Percentiles rank a stretch among this genome's conserved stretches.
Evolutionary conservation across 2,329 filamentous ascomycete genomes (phyloP).

Genomic region (Chaetomiaceae sp.): DNA sequence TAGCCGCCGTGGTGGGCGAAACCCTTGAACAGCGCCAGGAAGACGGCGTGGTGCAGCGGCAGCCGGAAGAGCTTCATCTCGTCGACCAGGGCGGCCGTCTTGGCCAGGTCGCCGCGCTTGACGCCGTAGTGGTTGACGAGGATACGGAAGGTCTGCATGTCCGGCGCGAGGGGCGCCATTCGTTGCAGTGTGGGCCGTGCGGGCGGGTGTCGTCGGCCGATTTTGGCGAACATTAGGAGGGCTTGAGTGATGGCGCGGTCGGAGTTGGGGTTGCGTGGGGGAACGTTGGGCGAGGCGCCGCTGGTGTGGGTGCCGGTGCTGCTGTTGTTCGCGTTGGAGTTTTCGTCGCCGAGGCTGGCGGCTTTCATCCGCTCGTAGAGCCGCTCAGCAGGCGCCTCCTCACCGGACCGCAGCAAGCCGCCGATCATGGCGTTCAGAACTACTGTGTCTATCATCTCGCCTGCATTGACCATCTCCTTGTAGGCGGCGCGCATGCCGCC

Average conservation of each 20-base stretch:
- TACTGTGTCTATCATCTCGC: conserved; percentile 81
- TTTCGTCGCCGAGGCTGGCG: conserved; percentile 30
- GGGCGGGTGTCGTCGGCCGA: conserved; percentile 50
- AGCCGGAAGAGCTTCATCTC: conserved; percentile 72
- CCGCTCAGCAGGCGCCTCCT: conserved; percentile 68
- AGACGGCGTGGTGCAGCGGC: conserved; percentile 68
- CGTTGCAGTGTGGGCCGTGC: conserved; percentile 53
- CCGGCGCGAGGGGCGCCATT: conserved; percentile 60
- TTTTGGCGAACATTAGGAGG: conserved; percentile 50
- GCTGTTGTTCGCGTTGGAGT: too few species aligned
- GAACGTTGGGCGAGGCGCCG: conserved; percentile 22
- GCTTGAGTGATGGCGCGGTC: conserved; percentile 47
- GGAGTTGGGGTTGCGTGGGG: conserved; percentile 41
- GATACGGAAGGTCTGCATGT: conserved; percentile 72
- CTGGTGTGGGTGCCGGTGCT: neutral
- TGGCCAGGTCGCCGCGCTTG: conserved; percentile 62
- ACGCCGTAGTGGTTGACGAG: conserved; percentile 69
- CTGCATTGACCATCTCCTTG: conserved; percentile 71
- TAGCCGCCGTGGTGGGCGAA: conserved; percentile 68
- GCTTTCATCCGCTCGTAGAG: conserved; percentile 81
- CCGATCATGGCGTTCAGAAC: conserved; percentile 83
- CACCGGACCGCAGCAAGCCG: conserved; percentile 68
- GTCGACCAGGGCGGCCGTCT: conserved; percentile 63
- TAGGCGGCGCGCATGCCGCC: conserved; percentile 72
- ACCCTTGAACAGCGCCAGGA: conserved; percentile 74